Conservation (phyloP, 2,329 filamentous ascomycete genomes). For the Plenodomus tracheiphilus region DNA sequence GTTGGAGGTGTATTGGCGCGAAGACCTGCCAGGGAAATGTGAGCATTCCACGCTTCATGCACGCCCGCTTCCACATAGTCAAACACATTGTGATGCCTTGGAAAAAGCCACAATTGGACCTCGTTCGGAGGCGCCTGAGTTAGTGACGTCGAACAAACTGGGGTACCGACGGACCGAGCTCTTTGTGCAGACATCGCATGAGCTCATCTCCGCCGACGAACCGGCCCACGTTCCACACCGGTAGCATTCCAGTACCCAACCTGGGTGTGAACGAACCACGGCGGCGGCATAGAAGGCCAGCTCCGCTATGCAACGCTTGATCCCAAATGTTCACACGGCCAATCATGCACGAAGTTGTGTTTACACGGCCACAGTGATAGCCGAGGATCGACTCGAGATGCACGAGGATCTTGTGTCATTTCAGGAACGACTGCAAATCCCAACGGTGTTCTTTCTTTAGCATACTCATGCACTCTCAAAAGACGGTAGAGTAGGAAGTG, state of each 20-base stretch:
- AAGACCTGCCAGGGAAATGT: constrained; percentile 3
- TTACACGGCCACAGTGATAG: constrained; percentile 1
- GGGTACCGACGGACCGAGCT: constrained; percentile 11
- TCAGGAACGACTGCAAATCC: constrained; percentile 1
- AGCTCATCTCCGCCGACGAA: constrained; percentile 28
- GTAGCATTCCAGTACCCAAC: constrained; percentile 2
- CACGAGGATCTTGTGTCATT: constrained; percentile 4
- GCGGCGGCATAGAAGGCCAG: constrained; percentile 2
- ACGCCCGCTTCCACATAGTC: constrained; percentile 6
- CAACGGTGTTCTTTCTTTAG: constrained; percentile 13
- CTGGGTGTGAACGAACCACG: constrained; percentile 3
- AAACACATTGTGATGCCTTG: constrained; percentile 1
- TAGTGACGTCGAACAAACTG: constrained; percentile 29
- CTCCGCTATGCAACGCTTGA: background rate
- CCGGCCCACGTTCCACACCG: constrained; percentile 8
- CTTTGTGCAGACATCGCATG: constrained; percentile 24
- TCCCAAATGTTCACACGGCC: background rate
- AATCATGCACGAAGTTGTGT: background rate
- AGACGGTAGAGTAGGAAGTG: constrained; percentile 12
- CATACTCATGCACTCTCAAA: constrained; percentile 3
- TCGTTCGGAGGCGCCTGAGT: constrained; percentile 1
- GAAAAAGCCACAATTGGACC: constrained; percentile 2
- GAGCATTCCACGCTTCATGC: constrained; percentile 1
- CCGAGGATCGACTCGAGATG: background rate
- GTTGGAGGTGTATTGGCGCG: constrained; percentile 12